A percentile compares a stretch with the other conserved stretches of the same genome.
Evolutionary conservation across 495 filamentous ascomycete species (phyloP).

Genomic region (Trichoderma asperelloides): DNA sequence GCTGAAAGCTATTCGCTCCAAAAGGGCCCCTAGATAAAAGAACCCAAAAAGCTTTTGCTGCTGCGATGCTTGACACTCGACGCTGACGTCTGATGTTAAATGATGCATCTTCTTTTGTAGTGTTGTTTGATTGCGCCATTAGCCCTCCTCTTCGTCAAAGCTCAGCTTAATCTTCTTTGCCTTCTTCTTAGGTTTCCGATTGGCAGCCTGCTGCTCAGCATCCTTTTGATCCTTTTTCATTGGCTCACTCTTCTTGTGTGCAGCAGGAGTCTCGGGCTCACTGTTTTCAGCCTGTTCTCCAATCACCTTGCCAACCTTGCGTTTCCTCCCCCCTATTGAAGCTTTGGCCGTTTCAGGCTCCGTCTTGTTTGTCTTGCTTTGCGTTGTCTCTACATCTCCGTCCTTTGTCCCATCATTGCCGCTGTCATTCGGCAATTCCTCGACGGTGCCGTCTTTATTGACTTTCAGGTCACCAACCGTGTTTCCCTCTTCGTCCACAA

Average conservation of each 20-base stretch:
- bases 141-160: slow-evolving; percentile 43
- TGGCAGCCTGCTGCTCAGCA: slow-evolving; percentile 6
- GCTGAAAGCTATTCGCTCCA: neutral
- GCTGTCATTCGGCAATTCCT: slow-evolving; percentile 1
- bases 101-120: neutral
- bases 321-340: slow-evolving; percentile 38
- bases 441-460: slow-evolving; percentile 28
- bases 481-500: slow-evolving; percentile 39
- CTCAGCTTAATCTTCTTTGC: slow-evolving; percentile 52
- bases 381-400: neutral
- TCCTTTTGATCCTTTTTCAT: slow-evolving; percentile 11
- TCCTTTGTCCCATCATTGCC: neutral
- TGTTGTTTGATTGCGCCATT: neutral
- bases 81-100: too few relatives aligned
- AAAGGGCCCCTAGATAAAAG: neutral
- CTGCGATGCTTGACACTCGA: too few relatives aligned
- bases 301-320: slow-evolving; percentile 39
- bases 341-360: slow-evolving; percentile 22
- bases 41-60: too few relatives aligned
- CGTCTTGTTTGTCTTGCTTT: slow-evolving; percentile 15
- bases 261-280: slow-evolving; percentile 16
- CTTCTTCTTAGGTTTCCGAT: slow-evolving; percentile 33
- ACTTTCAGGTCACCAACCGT: slow-evolving; percentile 27
- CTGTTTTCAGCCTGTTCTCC: slow-evolving; percentile 26
- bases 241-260: slow-evolving; percentile 10